Evolutionary conservation across 192 early-diverging fungal species (phyloP).

Genomic region (Coemansia sp.): DNA sequence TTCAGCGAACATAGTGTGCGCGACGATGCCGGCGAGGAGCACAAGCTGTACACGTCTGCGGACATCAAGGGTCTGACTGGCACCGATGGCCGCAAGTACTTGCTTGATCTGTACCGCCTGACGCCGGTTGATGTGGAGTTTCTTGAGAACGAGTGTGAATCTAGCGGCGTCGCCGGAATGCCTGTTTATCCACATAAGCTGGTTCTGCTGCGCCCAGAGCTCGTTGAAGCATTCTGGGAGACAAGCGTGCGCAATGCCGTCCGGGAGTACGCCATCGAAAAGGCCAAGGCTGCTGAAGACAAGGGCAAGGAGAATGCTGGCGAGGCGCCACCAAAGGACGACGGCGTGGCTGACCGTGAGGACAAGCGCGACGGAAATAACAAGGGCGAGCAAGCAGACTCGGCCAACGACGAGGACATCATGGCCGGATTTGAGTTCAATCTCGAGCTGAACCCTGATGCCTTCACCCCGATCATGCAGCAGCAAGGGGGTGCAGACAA

Average conservation of each 20-base stretch:
- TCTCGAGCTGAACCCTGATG: constrained; percentile 61
- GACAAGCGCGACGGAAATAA: neutral
- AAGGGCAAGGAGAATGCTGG: constrained; percentile 6
- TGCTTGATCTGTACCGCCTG: constrained; percentile 91
- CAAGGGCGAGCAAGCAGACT: neutral
- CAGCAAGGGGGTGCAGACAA: constrained; percentile 16
- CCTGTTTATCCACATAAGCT: constrained; percentile 87
- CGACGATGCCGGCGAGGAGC: constrained; percentile 66
- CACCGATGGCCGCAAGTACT: constrained; percentile 88
- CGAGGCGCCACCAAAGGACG: neutral
- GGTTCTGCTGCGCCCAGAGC: constrained; percentile 82
- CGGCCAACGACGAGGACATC: constrained; percentile 11
- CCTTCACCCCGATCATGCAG: constrained; percentile 60
- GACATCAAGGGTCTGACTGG: constrained; percentile 94
- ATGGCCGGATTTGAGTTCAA: constrained; percentile 57
- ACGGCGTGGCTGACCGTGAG: neutral
- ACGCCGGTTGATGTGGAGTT: constrained; percentile 92
- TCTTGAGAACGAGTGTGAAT: constrained; percentile 65
- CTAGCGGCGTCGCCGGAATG: constrained; percentile 45
- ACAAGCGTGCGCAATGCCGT: constrained; percentile 68
- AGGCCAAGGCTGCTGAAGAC: constrained; percentile 39
- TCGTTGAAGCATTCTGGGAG: constrained; percentile 86
- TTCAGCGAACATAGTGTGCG: constrained; percentile 77
- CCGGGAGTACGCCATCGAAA: constrained; percentile 42
- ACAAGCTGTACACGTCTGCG: constrained; percentile 75